Percentiles rank a stretch among this genome's conserved stretches.
These are phyloP conservation scores for Puccinia hordei DNA, from an alignment of 1,284 basidiomycete species.

Conservation along the genomic window DNA sequence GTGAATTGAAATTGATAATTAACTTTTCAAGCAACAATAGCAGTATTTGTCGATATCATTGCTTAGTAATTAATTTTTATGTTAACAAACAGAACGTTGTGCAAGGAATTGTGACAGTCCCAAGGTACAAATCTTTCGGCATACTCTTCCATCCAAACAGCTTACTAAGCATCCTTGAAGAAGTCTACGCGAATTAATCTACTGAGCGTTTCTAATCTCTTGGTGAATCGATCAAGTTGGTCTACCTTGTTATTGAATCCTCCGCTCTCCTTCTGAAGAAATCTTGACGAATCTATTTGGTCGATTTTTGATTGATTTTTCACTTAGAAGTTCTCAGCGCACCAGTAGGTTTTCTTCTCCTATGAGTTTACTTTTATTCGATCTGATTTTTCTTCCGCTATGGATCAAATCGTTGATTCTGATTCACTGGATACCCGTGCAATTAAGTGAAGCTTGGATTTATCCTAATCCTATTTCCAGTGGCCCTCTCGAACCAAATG, in stretches of 20 bases:
- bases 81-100: neutral
- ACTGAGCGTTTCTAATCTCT: neutral
- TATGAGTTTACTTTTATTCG: no score
- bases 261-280: neutral
- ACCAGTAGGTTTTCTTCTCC: neutral
- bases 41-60: neutral
- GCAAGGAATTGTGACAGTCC: neutral
- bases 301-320: neutral
- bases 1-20: no score
- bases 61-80: neutral
- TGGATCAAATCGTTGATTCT: neutral
- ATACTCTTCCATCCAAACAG: neutral
- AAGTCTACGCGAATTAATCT: neutral
- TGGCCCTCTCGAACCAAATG: neutral
- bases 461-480: conserved; percentile 10
- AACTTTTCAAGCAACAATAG: no score
- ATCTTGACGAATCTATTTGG: neutral
- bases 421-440: neutral
- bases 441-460: conserved; percentile 7
- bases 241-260: neutral
- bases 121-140: neutral
- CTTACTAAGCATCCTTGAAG: neutral
- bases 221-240: neutral
- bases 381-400: neutral
- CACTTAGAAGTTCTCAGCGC: neutral